Percentiles rank a stretch among this genome's conserved stretches.
Conservation (phyloP, 352 stramenopile species). For the Phytophthora pluvialis region DNA sequence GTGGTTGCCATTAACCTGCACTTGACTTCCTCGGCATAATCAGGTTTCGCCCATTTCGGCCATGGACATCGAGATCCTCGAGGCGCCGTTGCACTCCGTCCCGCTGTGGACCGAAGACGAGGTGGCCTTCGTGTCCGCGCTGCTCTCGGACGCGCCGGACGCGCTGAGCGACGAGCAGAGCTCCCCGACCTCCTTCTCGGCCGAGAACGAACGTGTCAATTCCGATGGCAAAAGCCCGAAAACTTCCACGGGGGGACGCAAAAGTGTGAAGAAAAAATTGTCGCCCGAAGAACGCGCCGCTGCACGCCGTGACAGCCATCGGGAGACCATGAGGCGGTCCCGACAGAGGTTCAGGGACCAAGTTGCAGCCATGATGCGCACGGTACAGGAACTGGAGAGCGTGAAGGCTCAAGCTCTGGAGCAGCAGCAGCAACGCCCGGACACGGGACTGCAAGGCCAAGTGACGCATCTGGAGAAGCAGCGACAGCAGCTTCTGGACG, state of each 20-base stretch:
- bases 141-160: conserved; percentile 33
- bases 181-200: conserved; percentile 4
- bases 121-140: conserved; percentile 28
- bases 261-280: conserved; percentile 21
- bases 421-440: conserved; percentile 3
- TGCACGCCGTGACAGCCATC: conserved; percentile 33
- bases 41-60: neutral
- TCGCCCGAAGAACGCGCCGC: conserved; percentile 28
- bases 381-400: conserved; percentile 33
- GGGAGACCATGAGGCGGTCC: conserved; percentile 46
- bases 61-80: conserved; percentile 30
- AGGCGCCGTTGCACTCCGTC: conserved; percentile 12
- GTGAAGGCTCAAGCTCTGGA: conserved; percentile 26
- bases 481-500: conserved; percentile 30
- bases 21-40: conserved; percentile 10
- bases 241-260: neutral
- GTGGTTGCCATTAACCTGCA: conserved; percentile 3
- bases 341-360: conserved; percentile 43
- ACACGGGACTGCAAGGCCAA: conserved; percentile 25
- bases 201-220: conserved; percentile 1
- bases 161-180: conserved; percentile 23
- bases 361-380: conserved; percentile 38
- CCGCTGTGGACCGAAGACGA: conserved; percentile 35
- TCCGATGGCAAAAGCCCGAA: neutral
- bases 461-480: conserved; percentile 33